Evolutionary conservation across 768 basidiomycete genomes (phyloP).

Genomic region (Lactarius indigo): DNA sequence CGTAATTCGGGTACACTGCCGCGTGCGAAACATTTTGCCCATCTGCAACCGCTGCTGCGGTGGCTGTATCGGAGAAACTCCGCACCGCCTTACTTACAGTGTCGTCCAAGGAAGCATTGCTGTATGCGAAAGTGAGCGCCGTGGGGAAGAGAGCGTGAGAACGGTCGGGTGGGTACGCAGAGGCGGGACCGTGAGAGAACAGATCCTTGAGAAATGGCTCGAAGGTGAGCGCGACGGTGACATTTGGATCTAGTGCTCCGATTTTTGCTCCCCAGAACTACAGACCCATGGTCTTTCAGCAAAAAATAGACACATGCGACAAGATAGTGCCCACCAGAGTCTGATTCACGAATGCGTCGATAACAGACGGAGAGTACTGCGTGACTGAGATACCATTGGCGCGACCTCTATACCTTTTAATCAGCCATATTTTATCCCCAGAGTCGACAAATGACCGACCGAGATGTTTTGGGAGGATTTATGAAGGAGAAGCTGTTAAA

Average conservation of each 20-base stretch:
- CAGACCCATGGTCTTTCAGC: too few relatives aligned
- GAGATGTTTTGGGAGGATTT: background rate
- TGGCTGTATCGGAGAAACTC: background rate
- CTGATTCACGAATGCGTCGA: background rate
- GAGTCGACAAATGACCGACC: background rate
- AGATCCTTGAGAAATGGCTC: background rate
- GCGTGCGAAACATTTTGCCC: too few relatives aligned
- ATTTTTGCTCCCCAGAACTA: constrained; percentile 1
- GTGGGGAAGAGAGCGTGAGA: background rate
- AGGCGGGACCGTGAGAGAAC: background rate
- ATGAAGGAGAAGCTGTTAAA: background rate
- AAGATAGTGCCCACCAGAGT: background rate
- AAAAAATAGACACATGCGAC: too few relatives aligned
- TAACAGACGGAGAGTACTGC: background rate
- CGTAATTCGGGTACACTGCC: background rate
- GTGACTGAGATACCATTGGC: background rate
- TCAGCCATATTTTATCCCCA: background rate
- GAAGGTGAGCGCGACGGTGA: background rate
- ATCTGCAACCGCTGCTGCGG: background rate
- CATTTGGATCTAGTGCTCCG: background rate
- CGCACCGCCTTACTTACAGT: background rate
- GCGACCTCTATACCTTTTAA: background rate
- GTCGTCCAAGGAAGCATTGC: background rate
- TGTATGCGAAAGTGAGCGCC: background rate
- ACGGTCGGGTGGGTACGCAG: background rate